Percentiles rank a stretch among this genome's conserved stretches.
phyloP scores from a whole-genome alignment of 83 land plant species.

The Thuja plicata region DNA sequence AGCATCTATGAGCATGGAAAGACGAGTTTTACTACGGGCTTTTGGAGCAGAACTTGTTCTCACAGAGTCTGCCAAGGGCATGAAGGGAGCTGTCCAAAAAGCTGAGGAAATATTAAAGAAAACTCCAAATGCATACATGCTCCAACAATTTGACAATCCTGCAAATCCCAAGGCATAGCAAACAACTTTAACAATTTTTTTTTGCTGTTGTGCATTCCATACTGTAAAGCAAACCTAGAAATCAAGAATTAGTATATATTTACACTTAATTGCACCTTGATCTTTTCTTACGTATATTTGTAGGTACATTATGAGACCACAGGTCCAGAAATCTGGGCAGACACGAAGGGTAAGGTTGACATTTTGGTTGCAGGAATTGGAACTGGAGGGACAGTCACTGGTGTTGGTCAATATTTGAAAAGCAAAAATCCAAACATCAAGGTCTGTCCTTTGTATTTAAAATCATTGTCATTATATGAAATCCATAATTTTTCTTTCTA shows the following conservation, averaged over 20 bases:
- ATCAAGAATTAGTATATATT: background rate
- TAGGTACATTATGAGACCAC: constrained; percentile 71
- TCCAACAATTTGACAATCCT: constrained; percentile 74
- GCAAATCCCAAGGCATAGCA: constrained; percentile 64
- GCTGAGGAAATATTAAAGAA: constrained; percentile 70
- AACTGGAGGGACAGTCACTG: constrained; percentile 66
- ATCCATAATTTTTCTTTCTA: background rate
- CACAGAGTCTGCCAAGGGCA: constrained; percentile 67
- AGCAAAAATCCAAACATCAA: constrained; percentile 54
- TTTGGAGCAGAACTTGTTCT: constrained; percentile 75
- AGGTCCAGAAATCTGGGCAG: constrained; percentile 81
- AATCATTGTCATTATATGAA: background rate
- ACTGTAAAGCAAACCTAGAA: background rate
- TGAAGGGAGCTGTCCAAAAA: constrained; percentile 69
- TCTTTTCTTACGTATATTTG: constrained; percentile 5
- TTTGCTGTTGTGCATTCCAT: background rate
- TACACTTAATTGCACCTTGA: background rate
- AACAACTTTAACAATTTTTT: background rate
- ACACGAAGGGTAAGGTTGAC: constrained; percentile 59
- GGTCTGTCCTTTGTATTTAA: constrained; percentile 23
- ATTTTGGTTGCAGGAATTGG: constrained; percentile 65
- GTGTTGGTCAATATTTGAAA: constrained; percentile 54
- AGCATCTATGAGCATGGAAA: constrained; percentile 70
- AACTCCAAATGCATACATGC: constrained; percentile 69
- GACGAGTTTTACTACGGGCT: constrained; percentile 59